These are phyloP conservation scores for Exophiala phaeomuriformis DNA, from an alignment of 2,329 filamentous ascomycete genomes.

Conservation along the genomic window DNA sequence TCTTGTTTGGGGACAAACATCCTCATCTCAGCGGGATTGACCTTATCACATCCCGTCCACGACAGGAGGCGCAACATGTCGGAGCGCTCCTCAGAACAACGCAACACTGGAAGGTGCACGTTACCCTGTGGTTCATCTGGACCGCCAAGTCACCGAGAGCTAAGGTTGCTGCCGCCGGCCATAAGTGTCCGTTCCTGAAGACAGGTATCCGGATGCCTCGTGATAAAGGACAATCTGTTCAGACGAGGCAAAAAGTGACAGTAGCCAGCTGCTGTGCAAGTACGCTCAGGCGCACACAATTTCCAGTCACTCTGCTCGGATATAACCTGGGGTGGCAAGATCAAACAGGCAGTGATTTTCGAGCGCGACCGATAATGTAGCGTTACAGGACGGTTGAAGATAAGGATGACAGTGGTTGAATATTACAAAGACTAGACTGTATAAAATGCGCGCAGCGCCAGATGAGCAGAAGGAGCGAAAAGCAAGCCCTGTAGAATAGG, in stretches of 20 bases:
- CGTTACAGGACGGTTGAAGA: background rate
- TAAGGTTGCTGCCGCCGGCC: constrained; percentile 12
- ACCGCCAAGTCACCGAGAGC: constrained; percentile 17
- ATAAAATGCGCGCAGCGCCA: constrained; percentile 21
- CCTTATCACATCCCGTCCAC: constrained; percentile 44
- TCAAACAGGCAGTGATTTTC: constrained; percentile 3
- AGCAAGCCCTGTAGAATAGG: constrained; percentile 3
- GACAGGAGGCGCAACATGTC: constrained; percentile 44
- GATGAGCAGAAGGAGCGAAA: constrained; percentile 8
- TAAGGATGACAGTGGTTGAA: background rate
- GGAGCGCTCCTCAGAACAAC: constrained; percentile 8
- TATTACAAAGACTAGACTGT: constrained; percentile 19
- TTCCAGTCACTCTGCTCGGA: background rate
- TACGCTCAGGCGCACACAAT: background rate
- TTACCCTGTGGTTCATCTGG: constrained; percentile 10
- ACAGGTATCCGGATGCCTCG: background rate
- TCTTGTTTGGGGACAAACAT: constrained; percentile 36
- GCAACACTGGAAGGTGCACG: constrained; percentile 2
- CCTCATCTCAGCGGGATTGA: constrained; percentile 39
- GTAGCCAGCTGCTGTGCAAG: background rate
- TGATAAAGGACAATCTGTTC: background rate
- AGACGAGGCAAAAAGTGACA: background rate
- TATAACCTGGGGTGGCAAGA: background rate
- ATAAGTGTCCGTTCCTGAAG: constrained; percentile 8
- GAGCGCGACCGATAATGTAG: background rate